phyloP scores from a whole-genome alignment of 2,329 filamentous ascomycete species.

The Ophiocordyceps camponoti-leonardi region DNA sequence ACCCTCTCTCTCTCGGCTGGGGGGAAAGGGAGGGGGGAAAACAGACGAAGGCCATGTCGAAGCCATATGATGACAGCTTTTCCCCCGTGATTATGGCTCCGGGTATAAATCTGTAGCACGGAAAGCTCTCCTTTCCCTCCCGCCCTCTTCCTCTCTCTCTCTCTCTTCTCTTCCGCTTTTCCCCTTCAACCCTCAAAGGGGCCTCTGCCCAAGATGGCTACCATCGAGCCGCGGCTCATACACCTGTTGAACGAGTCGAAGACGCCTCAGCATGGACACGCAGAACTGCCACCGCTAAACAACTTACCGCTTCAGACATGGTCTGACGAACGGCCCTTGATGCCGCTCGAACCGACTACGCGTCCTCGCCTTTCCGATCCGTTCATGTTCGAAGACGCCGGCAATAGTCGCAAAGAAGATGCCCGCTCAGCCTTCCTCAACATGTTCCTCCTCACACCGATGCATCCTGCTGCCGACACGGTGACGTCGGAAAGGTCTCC shows the following conservation, averaged over 20 bases:
- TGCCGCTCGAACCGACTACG: constrained; percentile 34
- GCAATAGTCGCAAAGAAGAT: neutral
- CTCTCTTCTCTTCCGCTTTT: neutral
- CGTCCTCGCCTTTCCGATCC: constrained; percentile 11
- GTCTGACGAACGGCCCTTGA: constrained; percentile 25
- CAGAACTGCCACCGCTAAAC: constrained; percentile 38
- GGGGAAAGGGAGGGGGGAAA: neutral
- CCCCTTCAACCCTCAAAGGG: no score
- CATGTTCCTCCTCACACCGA: no score
- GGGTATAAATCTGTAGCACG: no score
- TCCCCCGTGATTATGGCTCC: no score
- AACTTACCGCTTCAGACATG: constrained; percentile 24
- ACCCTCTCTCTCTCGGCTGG: no score
- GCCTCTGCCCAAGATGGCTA: constrained; percentile 27
- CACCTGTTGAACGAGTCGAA: constrained; percentile 43
- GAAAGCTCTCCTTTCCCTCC: neutral
- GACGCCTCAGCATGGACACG: constrained; percentile 27
- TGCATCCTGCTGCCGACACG: neutral
- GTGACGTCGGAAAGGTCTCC: neutral
- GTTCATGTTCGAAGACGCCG: neutral
- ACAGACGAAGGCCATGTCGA: constrained; percentile 1
- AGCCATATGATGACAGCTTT: neutral
- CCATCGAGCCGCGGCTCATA: constrained; percentile 50
- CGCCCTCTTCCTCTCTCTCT: neutral
- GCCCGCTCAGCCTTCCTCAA: neutral